Evolutionary conservation across 164 flowering plant genomes (phyloP), one percentile per base, ranked within the genome.

Genomic region (Cinnamomum chago): DNA sequence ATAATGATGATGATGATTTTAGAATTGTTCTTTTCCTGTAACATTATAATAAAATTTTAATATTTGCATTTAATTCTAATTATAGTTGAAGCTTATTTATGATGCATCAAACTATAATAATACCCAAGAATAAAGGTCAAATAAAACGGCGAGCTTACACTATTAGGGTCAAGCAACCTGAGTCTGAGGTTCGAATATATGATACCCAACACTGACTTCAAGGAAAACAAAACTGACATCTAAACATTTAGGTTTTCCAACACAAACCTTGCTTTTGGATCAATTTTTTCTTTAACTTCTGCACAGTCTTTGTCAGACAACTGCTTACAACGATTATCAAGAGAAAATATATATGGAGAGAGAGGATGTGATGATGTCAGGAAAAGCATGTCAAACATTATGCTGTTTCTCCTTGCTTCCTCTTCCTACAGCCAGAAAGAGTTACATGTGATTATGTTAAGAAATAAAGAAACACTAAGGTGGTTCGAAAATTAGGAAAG

Each of bases 321-420:
- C 69, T 88, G 90, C 70, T 90, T 92, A 79, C 88, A 90, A 7
- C 83, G 90, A 27, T 86, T 88, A 79, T 86, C 87, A 60, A 95
- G 94, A 72, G 96, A 89, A 85, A 83, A 94, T 64, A 95, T 89
- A 71, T 85, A 88, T 58, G 90, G 95, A 71, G 98, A 91, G 5
- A 95, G 82, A 52, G 92, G 90, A 78, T 95, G 97, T 51, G 94
- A 90, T 62, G 82, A 65, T 58, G 89, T 75, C 65, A 96, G 86
- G 77, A 92, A 94, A 72, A 96, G 93, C 97, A 96, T 85, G 80
- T 96, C 94, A 84, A 22, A 85, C 93, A 92, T 89, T 70, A 84
- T 75, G 76, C 94, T 90, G 81, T 96, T 96, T 81, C 99, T 90
- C 71, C 92, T 89, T 23, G 66, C 84, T 86, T 96, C 98, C 66